These are phyloP conservation scores for Magnaporthiopsis incrustans DNA, from an alignment of 2,329 filamentous ascomycete species.

Conservation along the genomic window DNA sequence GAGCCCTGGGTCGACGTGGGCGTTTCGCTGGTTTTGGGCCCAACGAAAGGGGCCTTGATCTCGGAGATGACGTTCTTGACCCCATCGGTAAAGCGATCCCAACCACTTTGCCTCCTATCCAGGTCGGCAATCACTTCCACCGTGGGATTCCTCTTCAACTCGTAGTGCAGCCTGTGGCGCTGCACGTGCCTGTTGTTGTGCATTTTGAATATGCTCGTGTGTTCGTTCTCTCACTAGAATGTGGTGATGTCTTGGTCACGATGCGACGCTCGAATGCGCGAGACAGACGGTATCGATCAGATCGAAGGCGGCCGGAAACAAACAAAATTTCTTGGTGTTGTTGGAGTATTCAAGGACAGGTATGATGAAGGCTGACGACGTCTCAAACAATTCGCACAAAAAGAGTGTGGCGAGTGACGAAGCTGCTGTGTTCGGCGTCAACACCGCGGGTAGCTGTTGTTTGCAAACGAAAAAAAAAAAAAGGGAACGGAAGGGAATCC, in stretches of 20 bases:
- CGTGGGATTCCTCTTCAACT: neutral
- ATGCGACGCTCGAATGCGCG: neutral
- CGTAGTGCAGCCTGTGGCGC: neutral
- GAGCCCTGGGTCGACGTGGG: neutral
- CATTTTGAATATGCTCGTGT: neutral
- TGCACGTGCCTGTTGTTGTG: conserved; percentile 7
- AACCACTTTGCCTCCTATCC: conserved; percentile 7
- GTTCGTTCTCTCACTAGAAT: neutral
- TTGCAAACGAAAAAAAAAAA: neutral
- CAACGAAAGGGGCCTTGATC: neutral
- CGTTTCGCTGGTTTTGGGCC: neutral
- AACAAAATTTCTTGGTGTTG: neutral
- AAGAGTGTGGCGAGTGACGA: neutral
- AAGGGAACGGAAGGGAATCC: neutral
- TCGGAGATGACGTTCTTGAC: conserved; percentile 11
- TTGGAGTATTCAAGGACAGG: neutral
- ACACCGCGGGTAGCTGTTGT: neutral
- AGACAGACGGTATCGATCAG: neutral
- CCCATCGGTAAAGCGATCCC: conserved; percentile 13
- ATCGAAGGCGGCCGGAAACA: neutral
- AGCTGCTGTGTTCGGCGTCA: neutral
- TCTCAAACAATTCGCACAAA: neutral
- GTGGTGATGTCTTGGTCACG: neutral
- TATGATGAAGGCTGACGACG: neutral
- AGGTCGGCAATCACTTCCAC: neutral